Conservation (phyloP, 2,329 filamentous ascomycete species). For the Aureobasidium sp. region DNA sequence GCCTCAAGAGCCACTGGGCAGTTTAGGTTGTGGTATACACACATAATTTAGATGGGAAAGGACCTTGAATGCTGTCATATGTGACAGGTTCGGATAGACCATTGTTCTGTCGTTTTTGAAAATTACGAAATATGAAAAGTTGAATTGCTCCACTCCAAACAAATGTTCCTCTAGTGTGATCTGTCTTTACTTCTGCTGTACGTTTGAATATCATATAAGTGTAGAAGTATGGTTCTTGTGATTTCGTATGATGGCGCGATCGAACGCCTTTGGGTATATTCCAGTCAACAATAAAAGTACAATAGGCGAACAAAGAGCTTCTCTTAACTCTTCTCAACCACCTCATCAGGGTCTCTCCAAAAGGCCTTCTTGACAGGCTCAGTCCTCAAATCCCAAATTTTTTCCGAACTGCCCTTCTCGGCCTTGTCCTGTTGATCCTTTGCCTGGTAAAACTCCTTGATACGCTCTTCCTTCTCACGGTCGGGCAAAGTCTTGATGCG, state of each 20-base stretch:
- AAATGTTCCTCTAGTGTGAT: not conserved
- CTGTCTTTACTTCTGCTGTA: not conserved
- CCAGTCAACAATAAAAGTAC: constrained; percentile 2
- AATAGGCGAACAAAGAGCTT: not conserved
- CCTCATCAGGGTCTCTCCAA: constrained; percentile 28
- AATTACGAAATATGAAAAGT: constrained; percentile 5
- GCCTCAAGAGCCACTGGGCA: not conserved
- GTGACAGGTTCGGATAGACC: not conserved
- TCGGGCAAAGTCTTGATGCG: constrained; percentile 58
- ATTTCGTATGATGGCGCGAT: not conserved
- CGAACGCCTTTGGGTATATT: constrained; percentile 11
- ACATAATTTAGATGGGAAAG: constrained; percentile 7
- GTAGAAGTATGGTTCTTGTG: not conserved
- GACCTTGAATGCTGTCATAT: not conserved
- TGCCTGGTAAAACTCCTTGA: constrained; percentile 60
- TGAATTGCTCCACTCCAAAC: not conserved
- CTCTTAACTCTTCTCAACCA: constrained; percentile 1
- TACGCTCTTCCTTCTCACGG: constrained; percentile 49
- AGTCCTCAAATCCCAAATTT: constrained; percentile 74
- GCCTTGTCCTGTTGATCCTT: constrained; percentile 50
- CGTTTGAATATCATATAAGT: not conserved
- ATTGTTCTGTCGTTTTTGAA: constrained; percentile 8
- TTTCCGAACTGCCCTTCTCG: constrained; percentile 60
- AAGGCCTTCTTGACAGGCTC: constrained; percentile 49
- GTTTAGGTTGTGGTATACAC: not conserved